These are phyloP conservation scores for Diatrype stigma DNA, from an alignment of 2,329 filamentous ascomycete species.

Conservation along the genomic window DNA sequence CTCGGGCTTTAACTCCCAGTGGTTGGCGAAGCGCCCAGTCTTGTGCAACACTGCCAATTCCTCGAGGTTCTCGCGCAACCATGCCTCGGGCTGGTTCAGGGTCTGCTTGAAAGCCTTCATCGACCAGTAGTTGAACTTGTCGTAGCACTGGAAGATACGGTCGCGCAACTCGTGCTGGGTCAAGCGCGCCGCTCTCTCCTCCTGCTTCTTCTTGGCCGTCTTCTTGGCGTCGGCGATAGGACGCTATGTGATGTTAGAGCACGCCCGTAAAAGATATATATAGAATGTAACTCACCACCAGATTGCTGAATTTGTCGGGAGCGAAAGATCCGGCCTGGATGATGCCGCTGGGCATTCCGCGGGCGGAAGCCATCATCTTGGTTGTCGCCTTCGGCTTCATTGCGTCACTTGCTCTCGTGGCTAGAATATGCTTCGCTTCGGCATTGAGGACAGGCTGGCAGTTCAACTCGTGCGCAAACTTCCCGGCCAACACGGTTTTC, in stretches of 20 bases:
- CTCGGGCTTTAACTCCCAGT: conserved; percentile 75
- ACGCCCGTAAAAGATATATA: conserved; percentile 1
- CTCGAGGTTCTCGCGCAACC: conserved; percentile 78
- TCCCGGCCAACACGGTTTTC: conserved; percentile 71
- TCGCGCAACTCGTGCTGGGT: conserved; percentile 85
- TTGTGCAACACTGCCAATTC: conserved; percentile 80
- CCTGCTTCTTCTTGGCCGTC: conserved; percentile 63
- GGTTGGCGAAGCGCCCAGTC: conserved; percentile 77
- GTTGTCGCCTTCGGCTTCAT: conserved; percentile 57
- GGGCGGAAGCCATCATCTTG: conserved; percentile 35
- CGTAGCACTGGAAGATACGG: conserved; percentile 78
- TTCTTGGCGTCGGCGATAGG: conserved; percentile 46
- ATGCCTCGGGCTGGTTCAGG: conserved; percentile 87
- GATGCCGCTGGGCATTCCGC: conserved; percentile 45
- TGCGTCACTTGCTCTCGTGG: conserved; percentile 52
- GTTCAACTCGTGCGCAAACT: conserved; percentile 71
- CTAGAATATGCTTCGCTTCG: conserved; percentile 62
- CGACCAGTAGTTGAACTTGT: conserved; percentile 86
- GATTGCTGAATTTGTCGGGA: conserved; percentile 42
- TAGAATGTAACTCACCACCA: conserved; percentile 49
- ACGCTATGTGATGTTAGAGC: conserved; percentile 18
- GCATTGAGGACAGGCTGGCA: conserved; percentile 68
- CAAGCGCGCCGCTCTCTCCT: conserved; percentile 67
- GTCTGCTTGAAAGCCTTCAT: conserved; percentile 77
- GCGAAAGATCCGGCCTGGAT: conserved; percentile 56